phyloP scores from a whole-genome alignment of 1,284 basidiomycete species.

The Ganoderma lucidum region DNA sequence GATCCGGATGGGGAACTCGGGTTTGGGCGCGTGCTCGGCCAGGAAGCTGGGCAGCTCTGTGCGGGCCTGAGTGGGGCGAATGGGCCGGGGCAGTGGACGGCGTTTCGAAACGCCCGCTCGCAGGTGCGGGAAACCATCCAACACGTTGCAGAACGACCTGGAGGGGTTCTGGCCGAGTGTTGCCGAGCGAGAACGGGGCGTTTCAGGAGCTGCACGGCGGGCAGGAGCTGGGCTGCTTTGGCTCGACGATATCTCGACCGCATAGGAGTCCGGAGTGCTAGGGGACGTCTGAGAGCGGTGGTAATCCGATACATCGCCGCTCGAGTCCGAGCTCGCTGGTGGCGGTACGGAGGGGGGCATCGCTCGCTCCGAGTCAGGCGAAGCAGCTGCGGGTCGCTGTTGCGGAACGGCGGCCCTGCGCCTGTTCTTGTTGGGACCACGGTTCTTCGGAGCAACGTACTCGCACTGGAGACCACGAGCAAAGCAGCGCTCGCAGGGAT shows the following conservation, averaged over 20 bases:
- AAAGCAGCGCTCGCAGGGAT: slow-evolving; percentile 48
- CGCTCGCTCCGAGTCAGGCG: neutral
- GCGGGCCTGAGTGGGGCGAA: slow-evolving; percentile 26
- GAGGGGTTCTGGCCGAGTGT: slow-evolving; percentile 10
- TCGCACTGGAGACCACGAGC: slow-evolving; percentile 47
- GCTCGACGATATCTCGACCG: slow-evolving; percentile 11
- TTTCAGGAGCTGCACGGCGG: neutral
- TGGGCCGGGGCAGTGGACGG: slow-evolving; percentile 29
- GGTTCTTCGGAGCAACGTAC: slow-evolving; percentile 61
- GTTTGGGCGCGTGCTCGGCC: slow-evolving; percentile 18
- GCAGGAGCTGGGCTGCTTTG: slow-evolving; percentile 19
- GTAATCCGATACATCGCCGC: slow-evolving; percentile 10
- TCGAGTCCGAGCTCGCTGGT: slow-evolving; percentile 30
- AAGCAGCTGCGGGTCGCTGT: neutral
- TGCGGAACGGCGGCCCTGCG: neutral
- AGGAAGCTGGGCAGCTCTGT: slow-evolving; percentile 10
- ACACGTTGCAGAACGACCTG: neutral
- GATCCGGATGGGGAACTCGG: neutral
- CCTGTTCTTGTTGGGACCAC: slow-evolving; percentile 64
- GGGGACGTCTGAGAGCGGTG: slow-evolving; percentile 10
- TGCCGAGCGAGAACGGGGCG: slow-evolving; percentile 15
- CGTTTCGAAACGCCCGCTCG: slow-evolving; percentile 9
- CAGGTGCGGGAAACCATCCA: neutral
- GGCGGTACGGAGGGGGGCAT: slow-evolving; percentile 27
- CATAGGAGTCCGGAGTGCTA: slow-evolving; percentile 6